Evolutionary conservation across 352 stramenopile genomes (phyloP).

Genomic region (Globisporangium parvum): DNA sequence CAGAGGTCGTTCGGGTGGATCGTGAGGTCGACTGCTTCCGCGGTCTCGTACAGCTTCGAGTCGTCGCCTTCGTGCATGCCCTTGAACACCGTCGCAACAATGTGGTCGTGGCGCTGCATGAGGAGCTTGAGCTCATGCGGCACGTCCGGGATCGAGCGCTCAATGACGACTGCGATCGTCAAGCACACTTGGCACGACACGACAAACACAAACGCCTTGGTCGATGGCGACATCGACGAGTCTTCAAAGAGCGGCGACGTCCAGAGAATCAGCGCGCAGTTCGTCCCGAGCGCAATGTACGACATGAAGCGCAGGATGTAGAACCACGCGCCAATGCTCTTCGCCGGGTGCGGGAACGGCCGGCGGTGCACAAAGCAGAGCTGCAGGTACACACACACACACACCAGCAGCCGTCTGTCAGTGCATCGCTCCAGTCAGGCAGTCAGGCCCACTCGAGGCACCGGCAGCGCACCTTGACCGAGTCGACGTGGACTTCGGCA

Average conservation of each 20-base stretch:
- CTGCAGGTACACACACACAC: background rate
- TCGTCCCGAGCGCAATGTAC: constrained; percentile 73
- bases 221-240: constrained; percentile 21
- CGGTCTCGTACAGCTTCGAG: constrained; percentile 65
- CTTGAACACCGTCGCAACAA: constrained; percentile 76
- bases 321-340: constrained; percentile 92
- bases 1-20: constrained; percentile 74
- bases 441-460: no score
- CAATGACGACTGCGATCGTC: constrained; percentile 54
- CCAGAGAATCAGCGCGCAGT: constrained; percentile 73
- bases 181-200: constrained; percentile 69
- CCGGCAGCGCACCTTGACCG: constrained; percentile 73
- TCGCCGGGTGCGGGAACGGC: constrained; percentile 68
- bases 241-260: constrained; percentile 69
- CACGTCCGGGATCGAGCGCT: constrained; percentile 49
- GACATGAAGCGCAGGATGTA: constrained; percentile 81
- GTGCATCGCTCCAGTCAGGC: background rate
- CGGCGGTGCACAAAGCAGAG: constrained; percentile 72
- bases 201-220: constrained; percentile 63
- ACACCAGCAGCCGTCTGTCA: background rate
- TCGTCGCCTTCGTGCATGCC: constrained; percentile 57
- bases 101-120: constrained; percentile 57
- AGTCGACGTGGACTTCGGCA: constrained; percentile 88
- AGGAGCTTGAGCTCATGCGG: constrained; percentile 51
- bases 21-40: constrained; percentile 60